Base-by-base conservation (phyloP, 2,329 filamentous ascomycete species). In the Cladosporium halotolerans region DNA sequence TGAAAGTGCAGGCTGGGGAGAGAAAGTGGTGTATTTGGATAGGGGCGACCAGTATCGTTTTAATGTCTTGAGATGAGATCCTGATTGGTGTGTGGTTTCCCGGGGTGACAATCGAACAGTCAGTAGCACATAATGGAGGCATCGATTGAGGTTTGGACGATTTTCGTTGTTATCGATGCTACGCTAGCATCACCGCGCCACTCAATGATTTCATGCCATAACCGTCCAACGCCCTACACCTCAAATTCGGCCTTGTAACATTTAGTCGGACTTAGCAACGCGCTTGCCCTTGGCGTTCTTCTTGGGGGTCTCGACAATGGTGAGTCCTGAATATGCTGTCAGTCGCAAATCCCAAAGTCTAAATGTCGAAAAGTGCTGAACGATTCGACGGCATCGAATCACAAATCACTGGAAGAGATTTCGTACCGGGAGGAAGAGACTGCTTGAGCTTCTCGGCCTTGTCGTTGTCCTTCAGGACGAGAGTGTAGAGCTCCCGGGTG, bases 391-490 rank as follows among this genome's bases (percentile, higher is more conserved):
- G 45, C 45, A 47, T 39, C 36, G n/a, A 14, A 9, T n/a, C n/a
- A 13, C 8, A 5, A 3, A 14, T n/a, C 3, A 3, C 8, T 14
- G 4, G 7, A 14, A 14, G n/a, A n/a, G 4, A 14, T 9, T 14
- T 16, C 36, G 70, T 91, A 99, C 93, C 88, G 69, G 93, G 95
- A 71, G 93, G 95, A 63, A 99, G 83, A 75, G 85, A 90, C 84
- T 97, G 92, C 90, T 96, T 97, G 68, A 99, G 86, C 88, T 99
- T 99, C 82, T 97, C 93, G 77, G 92, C 95, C 89, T 97, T 97
- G 75, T 96, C 93, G 72, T 84, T 83, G 80, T 99, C 93, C 85
- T 96, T 96, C 71, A 99, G 86, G 74, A 95, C 88, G 69, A 99
- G 86, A 68, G 93, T 96, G 88, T 99, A 99, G 68, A 99, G 82